Conservation (phyloP, 768 basidiomycete species). For the Lactifluus subvellereus region DNA sequence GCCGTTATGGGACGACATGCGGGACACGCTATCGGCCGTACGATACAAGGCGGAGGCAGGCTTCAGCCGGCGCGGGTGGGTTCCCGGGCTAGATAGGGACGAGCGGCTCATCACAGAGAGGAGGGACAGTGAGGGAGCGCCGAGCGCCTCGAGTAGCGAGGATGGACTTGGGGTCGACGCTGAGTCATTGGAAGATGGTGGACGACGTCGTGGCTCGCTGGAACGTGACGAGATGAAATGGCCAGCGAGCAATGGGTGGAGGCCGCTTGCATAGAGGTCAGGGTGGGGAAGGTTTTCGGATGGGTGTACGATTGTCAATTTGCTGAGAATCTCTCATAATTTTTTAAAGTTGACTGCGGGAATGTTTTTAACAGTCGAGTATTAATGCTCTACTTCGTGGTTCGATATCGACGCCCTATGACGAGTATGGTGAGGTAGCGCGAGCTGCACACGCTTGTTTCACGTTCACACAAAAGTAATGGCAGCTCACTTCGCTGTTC, state of each 20-base stretch:
- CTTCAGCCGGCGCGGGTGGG: conserved; percentile 53
- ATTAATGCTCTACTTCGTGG: neutral
- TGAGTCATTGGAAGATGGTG: conserved; percentile 17
- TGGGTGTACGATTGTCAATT: neutral
- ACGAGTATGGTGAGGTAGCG: neutral
- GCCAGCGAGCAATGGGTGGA: conserved; percentile 56
- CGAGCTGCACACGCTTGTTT: neutral
- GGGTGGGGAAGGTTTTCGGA: neutral
- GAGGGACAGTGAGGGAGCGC: conserved; percentile 28
- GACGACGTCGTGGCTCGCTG: conserved; percentile 14
- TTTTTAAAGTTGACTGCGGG: neutral
- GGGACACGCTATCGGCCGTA: conserved; percentile 35
- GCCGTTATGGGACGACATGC: conserved; percentile 38
- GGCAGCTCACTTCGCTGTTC: neutral
- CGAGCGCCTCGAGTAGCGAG: conserved; percentile 26
- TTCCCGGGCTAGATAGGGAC: conserved; percentile 36
- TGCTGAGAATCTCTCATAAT: neutral
- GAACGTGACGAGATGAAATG: conserved; percentile 55
- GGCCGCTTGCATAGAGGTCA: conserved; percentile 30
- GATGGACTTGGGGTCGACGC: conserved; percentile 23
- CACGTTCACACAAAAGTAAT: too few species aligned
- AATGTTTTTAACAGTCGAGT: neutral
- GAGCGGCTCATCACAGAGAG: conserved; percentile 37
- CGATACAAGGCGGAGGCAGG: conserved; percentile 71
- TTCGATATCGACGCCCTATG: neutral